Evolutionary conservation across 192 early-diverging fungal genomes (phyloP).

Genomic region (Entomortierella chlamydospora): DNA sequence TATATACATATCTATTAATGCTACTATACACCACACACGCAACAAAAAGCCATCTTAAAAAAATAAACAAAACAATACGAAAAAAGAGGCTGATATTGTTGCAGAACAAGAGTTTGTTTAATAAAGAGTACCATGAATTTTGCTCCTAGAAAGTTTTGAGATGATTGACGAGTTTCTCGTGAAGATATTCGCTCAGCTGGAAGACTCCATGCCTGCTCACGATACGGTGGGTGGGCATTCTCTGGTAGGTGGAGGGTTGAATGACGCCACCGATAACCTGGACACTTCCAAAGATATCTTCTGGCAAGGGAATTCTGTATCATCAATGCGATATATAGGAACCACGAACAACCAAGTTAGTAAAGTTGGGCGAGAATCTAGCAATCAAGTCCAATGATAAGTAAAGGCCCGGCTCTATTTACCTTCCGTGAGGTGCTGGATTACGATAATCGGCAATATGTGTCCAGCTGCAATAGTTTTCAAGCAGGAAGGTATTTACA

Average conservation of each 20-base stretch:
- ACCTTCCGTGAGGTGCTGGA: constrained; percentile 49
- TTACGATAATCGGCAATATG: constrained; percentile 45
- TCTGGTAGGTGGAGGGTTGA: constrained; percentile 60
- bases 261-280: constrained; percentile 62
- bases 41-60: not conserved
- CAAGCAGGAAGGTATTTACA: constrained; percentile 3
- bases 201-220: constrained; percentile 65
- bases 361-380: no score
- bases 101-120: no score
- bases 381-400: no score
- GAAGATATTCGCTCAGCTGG: constrained; percentile 61
- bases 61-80: not conserved
- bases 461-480: constrained; percentile 35
- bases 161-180: constrained; percentile 42
- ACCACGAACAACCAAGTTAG: no score
- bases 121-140: no score
- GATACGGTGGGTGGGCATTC: constrained; percentile 69
- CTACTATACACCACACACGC: no score
- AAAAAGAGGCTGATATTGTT: no score
- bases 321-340: no score
- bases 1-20: no score
- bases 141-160: no score
- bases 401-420: not conserved
- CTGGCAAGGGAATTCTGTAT: constrained; percentile 64
- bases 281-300: constrained; percentile 73